phyloP scores from a whole-genome alignment of 148 eudicot genomes.

The Rhododendron ovatum region DNA sequence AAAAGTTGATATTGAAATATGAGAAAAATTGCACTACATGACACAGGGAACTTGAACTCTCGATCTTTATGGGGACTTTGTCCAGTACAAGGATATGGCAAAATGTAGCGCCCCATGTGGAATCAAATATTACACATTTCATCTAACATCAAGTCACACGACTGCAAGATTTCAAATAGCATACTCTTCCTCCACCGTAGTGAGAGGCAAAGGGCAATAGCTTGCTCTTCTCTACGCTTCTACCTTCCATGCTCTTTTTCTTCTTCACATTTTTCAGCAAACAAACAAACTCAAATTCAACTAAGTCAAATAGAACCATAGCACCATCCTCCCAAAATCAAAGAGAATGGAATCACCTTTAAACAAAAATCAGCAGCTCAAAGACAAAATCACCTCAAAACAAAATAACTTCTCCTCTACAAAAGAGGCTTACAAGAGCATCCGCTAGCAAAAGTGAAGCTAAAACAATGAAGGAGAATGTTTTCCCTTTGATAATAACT shows the following conservation, averaged over 20 bases:
- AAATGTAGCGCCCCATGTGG: neutral
- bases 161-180: neutral
- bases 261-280: neutral
- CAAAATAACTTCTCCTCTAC: neutral
- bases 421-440: neutral
- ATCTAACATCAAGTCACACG: neutral
- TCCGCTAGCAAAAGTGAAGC: neutral
- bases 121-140: neutral
- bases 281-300: neutral
- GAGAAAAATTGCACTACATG: neutral
- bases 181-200: neutral
- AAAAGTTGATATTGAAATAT: too few relatives aligned
- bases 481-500: neutral
- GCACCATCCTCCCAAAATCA: neutral
- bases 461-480: neutral
- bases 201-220: neutral
- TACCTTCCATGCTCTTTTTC: neutral
- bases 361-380: neutral
- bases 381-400: constrained; percentile 1
- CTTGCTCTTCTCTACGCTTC: neutral
- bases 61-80: neutral
- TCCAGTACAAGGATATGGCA: neutral
- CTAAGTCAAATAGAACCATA: neutral
- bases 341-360: neutral
- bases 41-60: neutral